Evolutionary conservation across 768 basidiomycete genomes (phyloP).

Genomic region (Lentinus tigrinus): DNA sequence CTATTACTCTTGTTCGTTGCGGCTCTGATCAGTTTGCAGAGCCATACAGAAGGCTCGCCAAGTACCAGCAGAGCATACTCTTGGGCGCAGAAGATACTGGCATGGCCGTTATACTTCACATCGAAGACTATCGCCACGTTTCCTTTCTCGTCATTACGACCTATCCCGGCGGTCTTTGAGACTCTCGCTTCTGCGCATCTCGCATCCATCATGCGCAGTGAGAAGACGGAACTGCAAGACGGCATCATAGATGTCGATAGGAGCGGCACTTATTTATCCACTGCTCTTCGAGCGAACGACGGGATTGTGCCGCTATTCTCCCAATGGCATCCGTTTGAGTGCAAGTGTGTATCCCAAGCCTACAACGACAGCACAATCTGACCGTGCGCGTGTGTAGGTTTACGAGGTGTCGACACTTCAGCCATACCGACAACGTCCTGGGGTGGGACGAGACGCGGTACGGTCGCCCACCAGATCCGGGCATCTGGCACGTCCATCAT

Average conservation of each 20-base stretch:
- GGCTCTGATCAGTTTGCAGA: not conserved
- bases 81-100: not conserved
- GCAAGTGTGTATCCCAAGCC: conserved; percentile 32
- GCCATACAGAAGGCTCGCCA: not conserved
- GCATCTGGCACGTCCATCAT: conserved; percentile 42
- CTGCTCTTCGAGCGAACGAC: conserved; percentile 39
- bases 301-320: conserved; percentile 51
- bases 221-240: not conserved
- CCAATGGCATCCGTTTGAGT: conserved; percentile 49
- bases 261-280: not conserved
- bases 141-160: conserved; percentile 37
- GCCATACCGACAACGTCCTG: conserved; percentile 5
- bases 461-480: conserved; percentile 27
- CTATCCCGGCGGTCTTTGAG: conserved; percentile 34
- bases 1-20: not conserved
- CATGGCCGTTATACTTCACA: conserved; percentile 26
- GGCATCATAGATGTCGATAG: not conserved
- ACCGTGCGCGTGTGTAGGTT: conserved; percentile 1
- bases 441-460: not conserved
- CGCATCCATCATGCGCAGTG: not conserved
- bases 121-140: conserved; percentile 36
- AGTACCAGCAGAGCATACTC: not conserved
- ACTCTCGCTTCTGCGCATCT: not conserved
- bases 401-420: conserved; percentile 18
- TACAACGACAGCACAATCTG: not conserved